Evolutionary conservation across 1,139 yeast species (phyloP).

Genomic region (Suhomyces bokatorum): DNA sequence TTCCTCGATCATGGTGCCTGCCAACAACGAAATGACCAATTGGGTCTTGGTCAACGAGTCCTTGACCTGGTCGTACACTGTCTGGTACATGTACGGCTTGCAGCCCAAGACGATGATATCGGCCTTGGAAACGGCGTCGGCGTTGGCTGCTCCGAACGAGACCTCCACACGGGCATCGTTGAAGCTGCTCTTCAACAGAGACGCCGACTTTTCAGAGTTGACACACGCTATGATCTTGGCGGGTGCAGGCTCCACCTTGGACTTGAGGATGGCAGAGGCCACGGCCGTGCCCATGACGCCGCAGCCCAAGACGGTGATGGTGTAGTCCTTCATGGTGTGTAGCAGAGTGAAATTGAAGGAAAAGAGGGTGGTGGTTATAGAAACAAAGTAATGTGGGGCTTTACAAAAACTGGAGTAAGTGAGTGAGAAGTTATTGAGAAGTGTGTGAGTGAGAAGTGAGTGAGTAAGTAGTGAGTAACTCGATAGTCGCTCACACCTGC

Average conservation of each 20-base stretch:
- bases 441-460: too few relatives aligned
- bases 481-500: conserved; percentile 1
- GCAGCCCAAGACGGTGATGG: conserved; percentile 82
- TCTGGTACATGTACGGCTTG: conserved; percentile 77
- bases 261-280: conserved; percentile 66
- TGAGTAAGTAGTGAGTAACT: not conserved
- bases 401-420: not conserved
- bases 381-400: not conserved
- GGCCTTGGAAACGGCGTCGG: conserved; percentile 59
- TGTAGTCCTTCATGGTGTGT: conserved; percentile 55
- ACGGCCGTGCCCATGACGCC: conserved; percentile 99
- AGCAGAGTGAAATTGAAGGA: too few relatives aligned
- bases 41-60: conserved; percentile 51
- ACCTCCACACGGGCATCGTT: conserved; percentile 45
- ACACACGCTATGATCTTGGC: conserved; percentile 75
- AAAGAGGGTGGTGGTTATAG: not conserved
- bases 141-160: conserved; percentile 54
- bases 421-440: too few relatives aligned
- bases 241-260: conserved; percentile 61
- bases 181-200: conserved; percentile 42
- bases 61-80: conserved; percentile 50
- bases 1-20: conserved; percentile 86
- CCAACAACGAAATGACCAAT: conserved; percentile 78
- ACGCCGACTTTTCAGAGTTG: conserved; percentile 53
- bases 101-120: conserved; percentile 79